Conservation (phyloP, 352 stramenopile genomes). For the Pythium vanterpoolii region DNA sequence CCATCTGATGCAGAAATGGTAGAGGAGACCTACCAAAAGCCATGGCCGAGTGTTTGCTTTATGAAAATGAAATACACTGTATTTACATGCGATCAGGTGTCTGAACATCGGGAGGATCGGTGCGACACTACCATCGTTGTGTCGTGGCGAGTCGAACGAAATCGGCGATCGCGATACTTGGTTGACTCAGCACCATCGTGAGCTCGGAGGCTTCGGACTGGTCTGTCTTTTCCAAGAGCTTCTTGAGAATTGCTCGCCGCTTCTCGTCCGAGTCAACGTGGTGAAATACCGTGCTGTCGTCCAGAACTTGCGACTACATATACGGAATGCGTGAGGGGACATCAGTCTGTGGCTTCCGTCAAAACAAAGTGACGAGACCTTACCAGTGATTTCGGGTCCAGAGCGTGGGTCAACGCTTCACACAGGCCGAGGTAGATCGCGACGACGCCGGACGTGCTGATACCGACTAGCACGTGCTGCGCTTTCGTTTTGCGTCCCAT, state of each 20-base stretch:
- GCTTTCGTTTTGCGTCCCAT: background rate
- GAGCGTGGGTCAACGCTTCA: constrained; percentile 38
- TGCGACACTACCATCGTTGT: constrained; percentile 10
- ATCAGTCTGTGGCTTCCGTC: background rate
- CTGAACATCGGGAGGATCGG: too few relatives aligned
- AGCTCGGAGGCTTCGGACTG: constrained; percentile 12
- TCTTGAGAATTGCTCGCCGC: constrained; percentile 35
- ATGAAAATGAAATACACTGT: constrained; percentile 11
- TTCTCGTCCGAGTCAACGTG: constrained; percentile 44
- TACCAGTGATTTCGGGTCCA: constrained; percentile 47
- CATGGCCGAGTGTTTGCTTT: background rate
- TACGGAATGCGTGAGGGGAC: background rate
- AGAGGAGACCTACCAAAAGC: background rate
- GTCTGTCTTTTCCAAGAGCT: constrained; percentile 23
- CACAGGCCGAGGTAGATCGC: constrained; percentile 55
- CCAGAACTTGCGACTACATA: constrained; percentile 35
- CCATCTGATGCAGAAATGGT: constrained; percentile 80
- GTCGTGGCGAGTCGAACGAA: constrained; percentile 24
- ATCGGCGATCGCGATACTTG: constrained; percentile 16
- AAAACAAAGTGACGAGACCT: background rate
- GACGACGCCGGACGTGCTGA: constrained; percentile 67
- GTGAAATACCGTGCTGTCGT: constrained; percentile 29
- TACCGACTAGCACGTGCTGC: constrained; percentile 38
- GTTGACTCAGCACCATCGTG: constrained; percentile 1
- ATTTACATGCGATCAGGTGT: constrained; percentile 16